Percentiles rank a stretch among this genome's conserved stretches.
These are phyloP conservation scores for Papilionanthe hybrid DNA, from an alignment of 116 monocot genomes.

Conservation along the genomic window DNA sequence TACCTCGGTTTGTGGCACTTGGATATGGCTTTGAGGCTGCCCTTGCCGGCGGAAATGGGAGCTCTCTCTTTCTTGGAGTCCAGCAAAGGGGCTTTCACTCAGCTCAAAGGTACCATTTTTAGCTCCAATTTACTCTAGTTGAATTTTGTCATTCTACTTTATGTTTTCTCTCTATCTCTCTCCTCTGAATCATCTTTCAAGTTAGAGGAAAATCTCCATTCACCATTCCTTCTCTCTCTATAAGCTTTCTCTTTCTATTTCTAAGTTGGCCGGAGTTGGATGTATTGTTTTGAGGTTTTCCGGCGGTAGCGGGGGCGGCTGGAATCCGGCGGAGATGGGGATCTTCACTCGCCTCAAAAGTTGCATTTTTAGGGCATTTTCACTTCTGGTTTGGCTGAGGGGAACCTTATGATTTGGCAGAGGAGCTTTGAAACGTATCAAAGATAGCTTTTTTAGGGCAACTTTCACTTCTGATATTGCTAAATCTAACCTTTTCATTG, in stretches of 20 bases:
- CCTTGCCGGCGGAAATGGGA: slow-evolving; percentile 37
- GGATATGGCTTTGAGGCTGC: slow-evolving; percentile 56
- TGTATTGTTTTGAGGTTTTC: background rate
- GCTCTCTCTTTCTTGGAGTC: slow-evolving; percentile 59
- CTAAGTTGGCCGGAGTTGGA: background rate
- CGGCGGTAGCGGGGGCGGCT: background rate
- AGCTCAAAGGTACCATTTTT: slow-evolving; percentile 38
- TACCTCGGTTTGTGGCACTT: no score
- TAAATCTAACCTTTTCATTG: no score
- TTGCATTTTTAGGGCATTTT: background rate
- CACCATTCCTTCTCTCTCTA: background rate
- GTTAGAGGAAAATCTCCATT: no score
- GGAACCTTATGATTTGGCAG: background rate
- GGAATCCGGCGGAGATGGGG: background rate
- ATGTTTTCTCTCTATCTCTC: background rate
- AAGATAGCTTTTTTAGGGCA: background rate
- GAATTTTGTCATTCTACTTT: slow-evolving; percentile 15
- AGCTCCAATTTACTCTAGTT: slow-evolving; percentile 19
- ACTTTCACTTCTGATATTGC: background rate
- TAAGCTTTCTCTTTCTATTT: background rate
- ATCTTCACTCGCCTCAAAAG: background rate
- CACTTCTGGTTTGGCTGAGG: background rate
- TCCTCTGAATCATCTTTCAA: no score
- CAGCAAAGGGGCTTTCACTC: slow-evolving; percentile 27
- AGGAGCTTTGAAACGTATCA: background rate